Conservation (phyloP, 345 rosid species). For the Boechera divaricarpa region DNA sequence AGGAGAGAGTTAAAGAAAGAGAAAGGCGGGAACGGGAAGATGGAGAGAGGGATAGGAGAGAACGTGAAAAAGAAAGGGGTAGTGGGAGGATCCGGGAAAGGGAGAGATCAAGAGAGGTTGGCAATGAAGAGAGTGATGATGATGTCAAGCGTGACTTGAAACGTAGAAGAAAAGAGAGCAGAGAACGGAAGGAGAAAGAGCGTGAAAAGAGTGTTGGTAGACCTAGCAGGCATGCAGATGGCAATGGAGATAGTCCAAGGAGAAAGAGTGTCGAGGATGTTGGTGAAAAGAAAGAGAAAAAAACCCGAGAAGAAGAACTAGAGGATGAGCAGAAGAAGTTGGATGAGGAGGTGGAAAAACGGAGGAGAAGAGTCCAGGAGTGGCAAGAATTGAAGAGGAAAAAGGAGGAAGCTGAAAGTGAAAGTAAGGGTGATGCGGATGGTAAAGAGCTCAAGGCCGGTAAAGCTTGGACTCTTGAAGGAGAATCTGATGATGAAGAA, state of each 20-base stretch:
- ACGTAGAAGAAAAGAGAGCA: conserved; percentile 63
- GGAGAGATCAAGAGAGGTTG: conserved; percentile 63
- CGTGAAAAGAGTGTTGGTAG: conserved; percentile 63
- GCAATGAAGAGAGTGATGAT: conserved; percentile 66
- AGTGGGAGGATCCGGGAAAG: conserved; percentile 61
- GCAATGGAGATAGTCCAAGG: conserved; percentile 61
- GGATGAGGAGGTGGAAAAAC: conserved; percentile 87
- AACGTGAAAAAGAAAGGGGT: conserved; percentile 61
- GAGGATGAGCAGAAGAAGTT: conserved; percentile 80
- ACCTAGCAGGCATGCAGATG: conserved; percentile 62
- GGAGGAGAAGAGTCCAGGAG: conserved; percentile 96
- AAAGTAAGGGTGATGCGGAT: conserved; percentile 63
- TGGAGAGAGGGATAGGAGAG: conserved; percentile 46
- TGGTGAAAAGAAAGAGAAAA: conserved; percentile 58
- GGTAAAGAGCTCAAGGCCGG: conserved; percentile 63
- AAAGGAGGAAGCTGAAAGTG: conserved; percentile 78
- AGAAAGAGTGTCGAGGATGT: conserved; percentile 62
- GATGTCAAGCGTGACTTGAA: conserved; percentile 56
- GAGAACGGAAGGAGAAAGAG: conserved; percentile 65
- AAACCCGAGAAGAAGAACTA: conserved; percentile 77
- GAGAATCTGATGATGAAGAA: conserved; percentile 97
- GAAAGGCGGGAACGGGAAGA: conserved; percentile 49
- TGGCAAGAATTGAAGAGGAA: conserved; percentile 95
- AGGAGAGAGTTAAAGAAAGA: conserved; percentile 47
- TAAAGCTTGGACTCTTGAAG: conserved; percentile 89